Evolutionary conservation across 1,284 basidiomycete species (phyloP).

Genomic region (Takashimella koratensis): DNA sequence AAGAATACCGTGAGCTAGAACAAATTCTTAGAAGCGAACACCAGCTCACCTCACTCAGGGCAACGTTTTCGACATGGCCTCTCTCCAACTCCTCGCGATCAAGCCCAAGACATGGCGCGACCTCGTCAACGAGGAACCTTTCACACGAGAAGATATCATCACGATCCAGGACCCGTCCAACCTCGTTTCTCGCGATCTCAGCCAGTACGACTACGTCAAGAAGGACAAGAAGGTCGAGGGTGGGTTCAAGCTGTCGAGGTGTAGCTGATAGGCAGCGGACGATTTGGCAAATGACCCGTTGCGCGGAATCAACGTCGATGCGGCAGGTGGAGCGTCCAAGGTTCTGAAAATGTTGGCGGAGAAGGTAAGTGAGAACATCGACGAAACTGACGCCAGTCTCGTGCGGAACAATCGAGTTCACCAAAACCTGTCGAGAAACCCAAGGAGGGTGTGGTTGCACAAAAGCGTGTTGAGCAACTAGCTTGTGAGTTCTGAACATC

Average conservation of each 20-base stretch:
- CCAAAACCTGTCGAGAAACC: slow-evolving; percentile 19
- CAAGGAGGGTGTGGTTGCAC: slow-evolving; percentile 45
- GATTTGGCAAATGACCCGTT: slow-evolving; percentile 44
- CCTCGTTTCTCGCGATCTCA: slow-evolving; percentile 44
- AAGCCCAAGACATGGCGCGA: slow-evolving; percentile 71
- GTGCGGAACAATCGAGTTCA: slow-evolving; percentile 27
- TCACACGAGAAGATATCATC: slow-evolving; percentile 86
- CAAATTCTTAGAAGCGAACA: neutral
- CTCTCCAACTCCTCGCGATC: slow-evolving; percentile 58
- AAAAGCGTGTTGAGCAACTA: slow-evolving; percentile 34
- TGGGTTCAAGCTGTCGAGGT: slow-evolving; percentile 10
- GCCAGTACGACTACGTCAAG: slow-evolving; percentile 50
- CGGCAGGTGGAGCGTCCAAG: slow-evolving; percentile 49
- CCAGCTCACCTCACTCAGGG: slow-evolving; percentile 20
- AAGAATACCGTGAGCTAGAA: slow-evolving; percentile 59
- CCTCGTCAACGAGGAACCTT: slow-evolving; percentile 76
- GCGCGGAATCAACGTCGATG: slow-evolving; percentile 50
- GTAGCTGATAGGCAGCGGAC: slow-evolving; percentile 19
- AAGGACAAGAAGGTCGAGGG: slow-evolving; percentile 45
- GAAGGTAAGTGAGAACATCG: slow-evolving; percentile 32
- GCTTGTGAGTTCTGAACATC: slow-evolving; percentile 30
- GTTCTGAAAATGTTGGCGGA: slow-evolving; percentile 49
- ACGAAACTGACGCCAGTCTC: slow-evolving; percentile 17
- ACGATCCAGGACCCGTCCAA: slow-evolving; percentile 65
- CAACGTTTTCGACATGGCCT: slow-evolving; percentile 55